phyloP scores from a whole-genome alignment of 805 yeast species.

The Saturnispora mendoncae region DNA sequence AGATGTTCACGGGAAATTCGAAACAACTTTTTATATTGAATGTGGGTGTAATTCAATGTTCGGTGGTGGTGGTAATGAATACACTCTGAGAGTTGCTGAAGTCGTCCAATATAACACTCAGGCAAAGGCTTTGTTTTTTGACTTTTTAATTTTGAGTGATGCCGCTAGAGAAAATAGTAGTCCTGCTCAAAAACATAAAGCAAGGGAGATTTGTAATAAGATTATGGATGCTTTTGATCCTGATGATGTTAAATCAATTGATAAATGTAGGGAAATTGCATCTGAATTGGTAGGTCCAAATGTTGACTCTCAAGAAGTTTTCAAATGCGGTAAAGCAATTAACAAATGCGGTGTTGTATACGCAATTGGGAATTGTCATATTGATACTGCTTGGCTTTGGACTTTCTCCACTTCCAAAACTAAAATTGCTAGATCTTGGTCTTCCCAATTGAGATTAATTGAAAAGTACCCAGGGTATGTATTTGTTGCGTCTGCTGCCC shows the following conservation, averaged over 20 bases:
- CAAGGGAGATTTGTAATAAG: slow-evolving; percentile 67
- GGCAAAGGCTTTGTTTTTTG: slow-evolving; percentile 69
- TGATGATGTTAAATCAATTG: slow-evolving; percentile 46
- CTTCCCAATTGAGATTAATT: slow-evolving; percentile 77
- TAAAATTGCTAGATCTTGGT: slow-evolving; percentile 91
- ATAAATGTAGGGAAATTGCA: slow-evolving; percentile 60
- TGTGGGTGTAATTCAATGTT: slow-evolving; percentile 93
- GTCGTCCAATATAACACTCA: slow-evolving; percentile 71
- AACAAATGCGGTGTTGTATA: slow-evolving; percentile 48
- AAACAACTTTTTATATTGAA: slow-evolving; percentile 71
- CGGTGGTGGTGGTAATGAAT: slow-evolving; percentile 55
- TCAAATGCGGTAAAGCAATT: slow-evolving; percentile 30
- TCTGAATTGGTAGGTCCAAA: slow-evolving; percentile 53
- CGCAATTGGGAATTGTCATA: slow-evolving; percentile 92
- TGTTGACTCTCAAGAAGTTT: slow-evolving; percentile 59
- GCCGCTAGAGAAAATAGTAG: slow-evolving; percentile 81
- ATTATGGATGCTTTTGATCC: slow-evolving; percentile 83
- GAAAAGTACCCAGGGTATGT: slow-evolving; percentile 87
- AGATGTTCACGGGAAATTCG: slow-evolving; percentile 26
- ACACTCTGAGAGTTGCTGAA: slow-evolving; percentile 61
- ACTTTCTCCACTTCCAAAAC: slow-evolving; percentile 96
- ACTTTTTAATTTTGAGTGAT: slow-evolving; percentile 83
- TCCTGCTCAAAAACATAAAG: slow-evolving; percentile 72
- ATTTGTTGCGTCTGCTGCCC: slow-evolving; percentile 93
- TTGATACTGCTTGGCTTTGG: slow-evolving; percentile 99